phyloP scores from a whole-genome alignment of 1,139 yeast species.

The Lodderomyces pseudojiufengensis region DNA sequence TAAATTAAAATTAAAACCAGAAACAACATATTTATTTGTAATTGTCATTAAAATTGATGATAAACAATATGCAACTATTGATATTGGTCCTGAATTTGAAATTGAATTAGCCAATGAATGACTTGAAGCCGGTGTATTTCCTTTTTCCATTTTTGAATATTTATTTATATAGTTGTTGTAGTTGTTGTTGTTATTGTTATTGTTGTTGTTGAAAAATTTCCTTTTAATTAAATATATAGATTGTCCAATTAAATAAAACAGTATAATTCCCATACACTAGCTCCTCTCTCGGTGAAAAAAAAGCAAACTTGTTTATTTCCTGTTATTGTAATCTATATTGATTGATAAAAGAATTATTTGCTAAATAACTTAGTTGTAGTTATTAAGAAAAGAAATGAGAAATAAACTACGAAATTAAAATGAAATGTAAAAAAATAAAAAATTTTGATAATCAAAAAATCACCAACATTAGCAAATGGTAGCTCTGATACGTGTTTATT shows the following conservation, averaged over 20 bases:
- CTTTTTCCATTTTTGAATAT: conserved; percentile 30
- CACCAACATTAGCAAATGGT: too few relatives aligned
- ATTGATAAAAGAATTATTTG: too few relatives aligned
- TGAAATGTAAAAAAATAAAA: too few relatives aligned
- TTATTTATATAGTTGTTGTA: too few relatives aligned
- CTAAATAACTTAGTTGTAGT: too few relatives aligned
- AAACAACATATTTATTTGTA: conserved; percentile 90
- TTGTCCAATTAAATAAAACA: conserved; percentile 39
- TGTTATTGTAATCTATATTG: too few relatives aligned
- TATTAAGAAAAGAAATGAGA: too few relatives aligned
- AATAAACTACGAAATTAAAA: too few relatives aligned
- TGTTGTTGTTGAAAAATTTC: conserved; percentile 15
- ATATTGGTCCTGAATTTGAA: conserved; percentile 81
- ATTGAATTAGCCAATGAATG: conserved; percentile 23
- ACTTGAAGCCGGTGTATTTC: conserved; percentile 17
- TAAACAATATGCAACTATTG: conserved; percentile 82
- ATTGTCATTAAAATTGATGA: conserved; percentile 98
- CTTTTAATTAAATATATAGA: conserved; percentile 28
- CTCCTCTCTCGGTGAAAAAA: too few relatives aligned
- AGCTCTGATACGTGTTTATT: too few relatives aligned
- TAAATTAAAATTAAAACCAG: conserved; percentile 80
- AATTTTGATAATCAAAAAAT: too few relatives aligned
- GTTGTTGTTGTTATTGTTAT: conserved; percentile 4
- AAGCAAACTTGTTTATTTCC: too few relatives aligned
- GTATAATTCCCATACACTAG: conserved; percentile 40